Evolutionary conservation across 768 basidiomycete species (phyloP).

Genomic region (Pleurotus tuoliensis): DNA sequence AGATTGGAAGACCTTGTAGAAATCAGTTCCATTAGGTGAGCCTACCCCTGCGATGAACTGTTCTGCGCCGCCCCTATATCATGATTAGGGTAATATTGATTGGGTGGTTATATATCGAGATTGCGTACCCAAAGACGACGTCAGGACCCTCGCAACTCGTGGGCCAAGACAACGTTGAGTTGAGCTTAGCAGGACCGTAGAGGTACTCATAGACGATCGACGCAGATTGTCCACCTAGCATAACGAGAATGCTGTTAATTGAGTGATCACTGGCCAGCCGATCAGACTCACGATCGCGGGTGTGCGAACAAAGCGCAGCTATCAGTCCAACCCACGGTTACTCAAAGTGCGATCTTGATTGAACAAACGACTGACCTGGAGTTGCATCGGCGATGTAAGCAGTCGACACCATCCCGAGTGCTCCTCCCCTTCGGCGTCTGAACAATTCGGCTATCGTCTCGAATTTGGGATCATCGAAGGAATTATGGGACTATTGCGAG

Average conservation of each 20-base stretch:
- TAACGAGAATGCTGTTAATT: neutral
- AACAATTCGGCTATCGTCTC: constrained; percentile 43
- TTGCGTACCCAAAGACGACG: constrained; percentile 37
- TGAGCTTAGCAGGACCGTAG: constrained; percentile 26
- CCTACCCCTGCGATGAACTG: constrained; percentile 34
- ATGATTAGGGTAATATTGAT: too few relatives aligned
- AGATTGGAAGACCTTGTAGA: constrained; percentile 35
- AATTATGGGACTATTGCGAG: constrained; percentile 28
- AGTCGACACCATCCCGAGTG: constrained; percentile 43
- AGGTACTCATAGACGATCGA: constrained; percentile 35
- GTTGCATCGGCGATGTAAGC: constrained; percentile 42
- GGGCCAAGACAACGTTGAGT: constrained; percentile 34
- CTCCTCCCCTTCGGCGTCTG: constrained; percentile 34
- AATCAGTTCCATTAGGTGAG: constrained; percentile 35
- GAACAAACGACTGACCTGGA: constrained; percentile 23
- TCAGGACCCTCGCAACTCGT: constrained; percentile 38
- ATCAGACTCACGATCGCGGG: constrained; percentile 29
- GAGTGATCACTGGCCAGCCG: neutral
- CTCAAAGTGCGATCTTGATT: neutral
- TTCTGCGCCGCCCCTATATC: constrained; percentile 37
- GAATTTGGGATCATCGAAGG: constrained; percentile 40
- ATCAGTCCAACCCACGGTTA: neutral
- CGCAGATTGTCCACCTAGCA: constrained; percentile 24
- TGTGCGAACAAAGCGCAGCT: constrained; percentile 40
- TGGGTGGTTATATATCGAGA: neutral